Conservation (phyloP, 805 yeast species). For the Komagataella mondaviorum region DNA sequence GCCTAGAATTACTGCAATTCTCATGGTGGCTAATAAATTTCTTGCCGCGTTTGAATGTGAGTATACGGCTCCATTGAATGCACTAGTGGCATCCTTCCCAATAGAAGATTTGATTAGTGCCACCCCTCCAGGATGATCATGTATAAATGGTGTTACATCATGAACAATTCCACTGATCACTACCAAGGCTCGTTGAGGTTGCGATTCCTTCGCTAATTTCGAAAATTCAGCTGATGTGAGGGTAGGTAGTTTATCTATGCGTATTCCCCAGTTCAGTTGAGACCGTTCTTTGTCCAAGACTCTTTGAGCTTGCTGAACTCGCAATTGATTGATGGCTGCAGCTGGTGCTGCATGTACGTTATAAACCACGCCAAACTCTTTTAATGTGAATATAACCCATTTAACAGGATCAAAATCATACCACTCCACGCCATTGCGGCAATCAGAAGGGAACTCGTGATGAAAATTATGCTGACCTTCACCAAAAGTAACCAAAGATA, state of each 20-base stretch:
- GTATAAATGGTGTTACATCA: conserved; percentile 53
- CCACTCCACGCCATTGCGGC: conserved; percentile 81
- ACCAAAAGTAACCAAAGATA: conserved; percentile 77
- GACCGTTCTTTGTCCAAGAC: conserved; percentile 51
- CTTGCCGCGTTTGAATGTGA: conserved; percentile 81
- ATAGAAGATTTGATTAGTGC: conserved; percentile 55
- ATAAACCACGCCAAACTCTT: conserved; percentile 57
- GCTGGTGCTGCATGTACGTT: conserved; percentile 67
- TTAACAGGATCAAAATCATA: conserved; percentile 83
- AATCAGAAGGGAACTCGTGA: conserved; percentile 83
- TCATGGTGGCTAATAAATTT: conserved; percentile 76
- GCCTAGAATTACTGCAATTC: conserved; percentile 75
- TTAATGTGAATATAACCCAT: conserved; percentile 39
- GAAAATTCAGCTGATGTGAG: conserved; percentile 21
- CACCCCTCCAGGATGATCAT: conserved; percentile 80
- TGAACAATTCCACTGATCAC: conserved; percentile 72
- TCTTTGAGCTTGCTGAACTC: conserved; percentile 75
- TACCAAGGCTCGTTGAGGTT: conserved; percentile 37
- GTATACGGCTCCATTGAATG: conserved; percentile 79
- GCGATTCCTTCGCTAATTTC: conserved; percentile 1
- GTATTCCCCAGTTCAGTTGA: conserved; percentile 73
- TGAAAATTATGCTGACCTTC: conserved; percentile 88
- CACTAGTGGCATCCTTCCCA: conserved; percentile 75
- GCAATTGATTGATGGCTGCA: conserved; percentile 73
- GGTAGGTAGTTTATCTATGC: conserved; percentile 76